Base-by-base conservation (phyloP, 306 rosid genomes). In the Comarum palustre region DNA sequence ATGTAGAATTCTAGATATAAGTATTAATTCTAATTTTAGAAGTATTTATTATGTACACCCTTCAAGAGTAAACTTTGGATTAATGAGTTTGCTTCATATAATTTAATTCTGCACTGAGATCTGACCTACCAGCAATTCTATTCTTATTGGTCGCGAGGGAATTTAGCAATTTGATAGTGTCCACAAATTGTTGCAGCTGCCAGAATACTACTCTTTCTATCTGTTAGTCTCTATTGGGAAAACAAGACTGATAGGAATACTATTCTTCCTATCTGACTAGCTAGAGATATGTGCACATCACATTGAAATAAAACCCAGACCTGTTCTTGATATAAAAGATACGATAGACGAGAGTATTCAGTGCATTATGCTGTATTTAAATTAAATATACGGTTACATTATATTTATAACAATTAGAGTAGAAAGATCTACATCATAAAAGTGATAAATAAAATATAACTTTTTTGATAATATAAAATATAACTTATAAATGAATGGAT, bases 121-220 rank as follows among this genome's bases (percentile, higher is more conserved):
- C 68, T 64, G 77, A 80, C 74, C 77, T n/a, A 71, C 70, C 80
- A 31, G 72, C 41, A 32, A 31, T 1, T 50, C 34, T n/a, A 38
- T 20, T 63, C 68, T 20, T 14, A 71, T 80, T 45, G 19, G 39
- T 22, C 31, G 68, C 36, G 11, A 32, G 24, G 24, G 13, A 14
- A 25, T 25, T 11, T 25, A 43, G 45, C 47, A 69, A 12, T 50
- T 34, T 34, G 63, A 32, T 9, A 52, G 63, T 51, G n/a, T 20
- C 46, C 46, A 52, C 34, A 51, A n/a, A 6, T 39, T 4, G 50
- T 14, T 20, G 17, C 58, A 13, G 50, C 36, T 22, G 38, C 51
- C 50, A 19, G 45, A 47, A 68, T 68, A 48, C 51, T 68, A 48
- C 38, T 66, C 71, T 36, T 36, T 8, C 39, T 36, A 6, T 36